Percentiles rank a stretch among this genome's conserved stretches.
phyloP scores from a whole-genome alignment of 352 stramenopile genomes.

The Globisporangium uncinulatum region DNA sequence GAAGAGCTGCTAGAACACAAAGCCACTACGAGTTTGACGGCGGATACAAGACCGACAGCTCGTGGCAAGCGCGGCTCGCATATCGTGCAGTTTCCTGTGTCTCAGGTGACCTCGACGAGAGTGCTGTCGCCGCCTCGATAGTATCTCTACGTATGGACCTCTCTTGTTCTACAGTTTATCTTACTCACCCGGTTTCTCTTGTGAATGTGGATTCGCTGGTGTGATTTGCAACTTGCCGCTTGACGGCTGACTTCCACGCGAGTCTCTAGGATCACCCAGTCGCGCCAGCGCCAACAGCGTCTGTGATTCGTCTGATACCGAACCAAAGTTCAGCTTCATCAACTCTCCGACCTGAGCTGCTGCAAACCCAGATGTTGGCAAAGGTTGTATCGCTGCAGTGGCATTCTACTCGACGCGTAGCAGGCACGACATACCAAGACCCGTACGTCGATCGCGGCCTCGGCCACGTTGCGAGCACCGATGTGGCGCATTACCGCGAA shows the following conservation, averaged over 20 bases:
- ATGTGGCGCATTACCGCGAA: not conserved
- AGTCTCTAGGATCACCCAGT: too few relatives aligned
- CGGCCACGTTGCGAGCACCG: too few relatives aligned
- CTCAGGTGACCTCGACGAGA: too few relatives aligned
- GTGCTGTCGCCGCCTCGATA: too few relatives aligned
- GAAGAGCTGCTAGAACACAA: constrained; percentile 68
- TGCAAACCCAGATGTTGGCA: not conserved
- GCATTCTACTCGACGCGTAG: constrained; percentile 50
- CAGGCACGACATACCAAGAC: constrained; percentile 8
- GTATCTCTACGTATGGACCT: too few relatives aligned
- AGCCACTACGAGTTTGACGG: constrained; percentile 8
- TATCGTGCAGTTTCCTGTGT: constrained; percentile 17
- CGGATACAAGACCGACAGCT: constrained; percentile 8
- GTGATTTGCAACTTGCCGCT: too few relatives aligned
- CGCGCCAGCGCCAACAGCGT: not conserved
- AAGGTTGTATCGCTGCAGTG: constrained; percentile 36
- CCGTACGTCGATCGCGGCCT: not conserved
- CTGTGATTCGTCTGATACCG: not conserved
- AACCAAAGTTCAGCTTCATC: too few relatives aligned
- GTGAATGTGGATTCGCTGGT: too few relatives aligned
- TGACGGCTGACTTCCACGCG: too few relatives aligned
- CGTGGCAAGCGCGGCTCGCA: constrained; percentile 1
- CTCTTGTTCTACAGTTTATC: too few relatives aligned
- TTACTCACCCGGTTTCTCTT: too few relatives aligned
- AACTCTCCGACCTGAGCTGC: too few relatives aligned